Base-by-base conservation (phyloP, 768 basidiomycete genomes). In the Albatrellus ellisii region DNA sequence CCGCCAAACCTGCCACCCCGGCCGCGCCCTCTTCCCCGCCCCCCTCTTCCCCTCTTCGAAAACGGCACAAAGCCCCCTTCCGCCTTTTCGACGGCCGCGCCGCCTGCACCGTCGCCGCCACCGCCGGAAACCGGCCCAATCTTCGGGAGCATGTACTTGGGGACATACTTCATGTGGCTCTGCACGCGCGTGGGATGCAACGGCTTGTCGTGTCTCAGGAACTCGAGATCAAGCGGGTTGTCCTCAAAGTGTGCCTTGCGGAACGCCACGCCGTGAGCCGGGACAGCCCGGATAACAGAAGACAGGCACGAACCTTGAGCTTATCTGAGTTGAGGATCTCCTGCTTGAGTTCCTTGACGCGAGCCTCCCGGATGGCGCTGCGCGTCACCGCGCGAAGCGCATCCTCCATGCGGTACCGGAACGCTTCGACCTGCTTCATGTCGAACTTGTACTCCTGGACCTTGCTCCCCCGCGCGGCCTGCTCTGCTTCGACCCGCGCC, bases 351-450 rank as follows among this genome's bases (percentile, higher is more conserved):
- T 98, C 94, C 60, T 92, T 94, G 35, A 95, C 69, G 52, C 91
- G 67, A 2, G 95, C 95, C 60, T 99, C 94, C 50, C 79, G 74
- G 47, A 98, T 77, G 6, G 81, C 77, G 43, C 75, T 79, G 50
- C 79, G 72, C 42, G 95, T 98, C 8, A 95, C 91, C 35, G 80
- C 74, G 49, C 88, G 69, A 52, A 98, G 56, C 1, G 89, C 95
- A 55, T 98, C 95, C 56, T 94, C 88, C 94, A 97, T 97, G 36
- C 95, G 73, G 63, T 99, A 99, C 55, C 92, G 67, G 64, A 99
- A 99, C 17, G 88, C 90, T 53, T 99, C 92, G 15, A 98, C 89
- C 66, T 95, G 84, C 57, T 79, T 86, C 80, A 84, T 84, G 46
- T 95, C 91, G 53, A 97, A 97, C 27, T 79, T 72, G 61, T 94